These are phyloP conservation scores for Monilinia polystroma DNA, from an alignment of 2,329 filamentous ascomycete genomes.

Conservation along the genomic window DNA sequence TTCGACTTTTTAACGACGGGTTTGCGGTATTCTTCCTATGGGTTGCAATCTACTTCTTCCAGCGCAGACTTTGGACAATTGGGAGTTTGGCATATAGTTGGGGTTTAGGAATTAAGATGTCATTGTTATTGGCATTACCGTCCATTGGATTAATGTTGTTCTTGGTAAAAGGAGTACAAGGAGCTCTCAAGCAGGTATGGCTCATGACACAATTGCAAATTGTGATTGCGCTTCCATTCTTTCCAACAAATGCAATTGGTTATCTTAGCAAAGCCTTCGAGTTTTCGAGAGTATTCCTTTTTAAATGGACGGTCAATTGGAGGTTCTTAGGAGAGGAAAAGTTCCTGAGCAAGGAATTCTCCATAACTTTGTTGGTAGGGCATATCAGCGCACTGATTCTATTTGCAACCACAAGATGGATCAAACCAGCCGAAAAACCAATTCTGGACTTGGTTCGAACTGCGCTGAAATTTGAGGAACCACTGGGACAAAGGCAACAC, in stretches of 20 bases:
- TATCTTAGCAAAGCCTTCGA: conserved; percentile 88
- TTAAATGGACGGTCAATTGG: conserved; percentile 99
- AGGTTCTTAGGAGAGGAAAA: conserved; percentile 81
- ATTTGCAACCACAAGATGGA: conserved; percentile 60
- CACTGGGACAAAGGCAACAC: conserved; percentile 46
- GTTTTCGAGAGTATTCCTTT: conserved; percentile 85
- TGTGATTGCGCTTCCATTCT: conserved; percentile 65
- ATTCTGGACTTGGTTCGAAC: conserved; percentile 46
- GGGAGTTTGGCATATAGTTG: conserved; percentile 72
- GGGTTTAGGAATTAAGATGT: conserved; percentile 95
- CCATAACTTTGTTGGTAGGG: conserved; percentile 53
- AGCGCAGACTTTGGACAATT: conserved; percentile 70
- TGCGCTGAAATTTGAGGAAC: conserved; percentile 37
- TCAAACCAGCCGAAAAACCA: conserved; percentile 54
- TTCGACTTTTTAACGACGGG: conserved; percentile 94
- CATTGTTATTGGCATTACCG: conserved; percentile 76
- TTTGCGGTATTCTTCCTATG: conserved; percentile 84
- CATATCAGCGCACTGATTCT: conserved; percentile 56
- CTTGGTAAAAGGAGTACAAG: conserved; percentile 65
- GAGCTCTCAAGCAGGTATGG: conserved; percentile 65
- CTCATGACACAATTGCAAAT: conserved; percentile 80
- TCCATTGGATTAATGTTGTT: conserved; percentile 76
- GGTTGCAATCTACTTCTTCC: conserved; percentile 74
- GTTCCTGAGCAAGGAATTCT: conserved; percentile 70
- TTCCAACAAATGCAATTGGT: conserved; percentile 60